Evolutionary conservation across 768 basidiomycete species (phyloP), one percentile per base, ranked within the genome.

Genomic region (Amanita phalloides): DNA sequence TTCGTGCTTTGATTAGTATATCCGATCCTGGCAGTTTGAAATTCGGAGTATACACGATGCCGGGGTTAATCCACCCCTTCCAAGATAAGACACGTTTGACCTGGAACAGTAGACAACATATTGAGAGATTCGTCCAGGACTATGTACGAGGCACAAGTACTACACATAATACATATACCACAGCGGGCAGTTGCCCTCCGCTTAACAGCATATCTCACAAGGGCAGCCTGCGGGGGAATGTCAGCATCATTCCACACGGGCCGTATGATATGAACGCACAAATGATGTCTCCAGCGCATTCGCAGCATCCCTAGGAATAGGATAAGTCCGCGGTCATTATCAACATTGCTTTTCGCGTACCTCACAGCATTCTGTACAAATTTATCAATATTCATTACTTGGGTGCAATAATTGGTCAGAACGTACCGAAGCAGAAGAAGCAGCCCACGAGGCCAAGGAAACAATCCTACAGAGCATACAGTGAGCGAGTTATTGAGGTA

Each of bases 201-300:
- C 56, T 70, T 70, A 82, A 63, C 83, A 86, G 63, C 78, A 81
- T 77, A 86, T 78, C 69, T 87, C 85, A 71, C 85, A 87, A 7
- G 85, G 85, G 73, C 84, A 87, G 66, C 84, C 84, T 86, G 56
- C 30, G 48, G 7, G 33, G 32, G 25, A 8, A 47, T 41, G n/a
- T 47, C 21, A 41, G 17, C 10, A 13, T 11, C 17, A 14, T 30
- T 4, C 33, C 50, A 25, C 39, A 3, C 3, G 26, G 6, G 23
- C 25, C 28, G 44, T 11, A 20, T 28, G 17, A 38, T 23, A 17
- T 3, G 14, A 37, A 66, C 85, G 62, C 61, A 86, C 85, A 88
- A 41, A 87, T 56, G 57, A 87, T 86, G 59, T 86, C 84, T 14
- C 69, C 85, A 49, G 65, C 57, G 61, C 83, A 84, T 26, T 84